Percentiles rank a stretch among this genome's conserved stretches.
Evolutionary conservation across 2,329 filamentous ascomycete species (phyloP).

Genomic region (Biscogniauxia sp.): DNA sequence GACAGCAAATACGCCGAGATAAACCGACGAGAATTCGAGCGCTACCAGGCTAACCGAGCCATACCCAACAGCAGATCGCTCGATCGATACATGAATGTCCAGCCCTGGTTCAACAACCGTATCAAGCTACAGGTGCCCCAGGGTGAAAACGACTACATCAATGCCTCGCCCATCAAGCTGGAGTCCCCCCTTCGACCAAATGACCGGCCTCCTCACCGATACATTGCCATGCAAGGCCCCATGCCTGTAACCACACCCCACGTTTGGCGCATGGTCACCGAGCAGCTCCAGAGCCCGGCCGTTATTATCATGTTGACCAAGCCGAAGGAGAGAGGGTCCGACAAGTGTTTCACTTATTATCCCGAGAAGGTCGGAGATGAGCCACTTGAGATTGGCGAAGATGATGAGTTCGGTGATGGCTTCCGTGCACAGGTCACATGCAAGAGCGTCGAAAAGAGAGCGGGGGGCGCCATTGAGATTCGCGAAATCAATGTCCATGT

Average conservation of each 20-base stretch:
- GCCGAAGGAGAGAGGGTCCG: conserved; percentile 70
- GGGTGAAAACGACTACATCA: conserved; percentile 74
- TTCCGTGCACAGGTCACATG: conserved; percentile 70
- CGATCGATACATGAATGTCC: conserved; percentile 87
- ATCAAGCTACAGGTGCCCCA: conserved; percentile 76
- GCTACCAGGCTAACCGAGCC: conserved; percentile 50
- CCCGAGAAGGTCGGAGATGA: conserved; percentile 56
- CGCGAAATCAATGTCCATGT: conserved; percentile 67
- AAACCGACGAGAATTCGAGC: conserved; percentile 51
- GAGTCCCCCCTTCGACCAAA: conserved; percentile 39
- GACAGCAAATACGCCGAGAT: conserved; percentile 52
- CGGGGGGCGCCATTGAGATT: conserved; percentile 63
- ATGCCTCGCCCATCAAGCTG: conserved; percentile 70
- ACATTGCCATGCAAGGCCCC: conserved; percentile 93
- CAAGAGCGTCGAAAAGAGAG: conserved; percentile 56
- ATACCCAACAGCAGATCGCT: conserved; percentile 57
- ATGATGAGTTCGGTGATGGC: conserved; percentile 62
- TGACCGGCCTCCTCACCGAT: conserved; percentile 49
- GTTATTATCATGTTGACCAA: conserved; percentile 95
- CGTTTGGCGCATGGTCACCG: conserved; percentile 94
- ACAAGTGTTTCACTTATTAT: conserved; percentile 92
- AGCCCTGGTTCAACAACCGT: conserved; percentile 84
- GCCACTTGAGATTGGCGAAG: conserved; percentile 58
- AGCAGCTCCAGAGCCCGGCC: conserved; percentile 67
- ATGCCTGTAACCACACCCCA: conserved; percentile 73